A percentile compares a stretch with the other conserved stretches of the same genome.
These are phyloP conservation scores for Castanea crenata DNA, from an alignment of 306 rosid species.

Conservation along the genomic window DNA sequence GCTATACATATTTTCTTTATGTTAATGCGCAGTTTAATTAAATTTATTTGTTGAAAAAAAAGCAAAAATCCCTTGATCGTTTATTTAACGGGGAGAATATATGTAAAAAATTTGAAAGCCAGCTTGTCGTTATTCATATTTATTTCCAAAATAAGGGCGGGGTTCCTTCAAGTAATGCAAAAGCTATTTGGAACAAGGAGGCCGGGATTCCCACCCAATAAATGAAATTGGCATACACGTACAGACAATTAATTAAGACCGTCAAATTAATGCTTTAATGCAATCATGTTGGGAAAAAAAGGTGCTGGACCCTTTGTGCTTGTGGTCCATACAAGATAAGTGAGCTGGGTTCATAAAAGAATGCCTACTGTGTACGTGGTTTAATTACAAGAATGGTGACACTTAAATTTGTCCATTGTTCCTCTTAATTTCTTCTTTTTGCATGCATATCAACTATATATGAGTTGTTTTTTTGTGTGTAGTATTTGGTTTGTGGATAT, in stretches of 20 bases:
- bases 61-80: too few relatives aligned
- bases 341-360: constrained; percentile 29
- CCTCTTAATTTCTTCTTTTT: constrained; percentile 1
- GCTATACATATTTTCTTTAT: too few relatives aligned
- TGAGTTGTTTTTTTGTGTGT: constrained; percentile 29
- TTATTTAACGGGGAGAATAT: neutral
- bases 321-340: constrained; percentile 18
- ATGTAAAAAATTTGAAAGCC: neutral
- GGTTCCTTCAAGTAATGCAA: neutral
- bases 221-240: neutral
- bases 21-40: too few relatives aligned
- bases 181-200: neutral
- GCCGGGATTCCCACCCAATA: neutral
- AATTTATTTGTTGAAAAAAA: too few relatives aligned
- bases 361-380: neutral
- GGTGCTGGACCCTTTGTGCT: constrained; percentile 22
- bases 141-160: neutral
- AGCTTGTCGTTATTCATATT: neutral
- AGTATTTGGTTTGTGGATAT: constrained; percentile 17
- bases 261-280: neutral
- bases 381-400: constrained; percentile 25
- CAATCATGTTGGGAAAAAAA: neutral
- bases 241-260: neutral
- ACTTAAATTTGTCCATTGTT: constrained; percentile 22
- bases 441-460: constrained; percentile 22